A percentile compares a stretch with the other conserved stretches of the same genome.
Conservation (phyloP, 805 yeast species). For the Zygoascus ofunaensis region DNA sequence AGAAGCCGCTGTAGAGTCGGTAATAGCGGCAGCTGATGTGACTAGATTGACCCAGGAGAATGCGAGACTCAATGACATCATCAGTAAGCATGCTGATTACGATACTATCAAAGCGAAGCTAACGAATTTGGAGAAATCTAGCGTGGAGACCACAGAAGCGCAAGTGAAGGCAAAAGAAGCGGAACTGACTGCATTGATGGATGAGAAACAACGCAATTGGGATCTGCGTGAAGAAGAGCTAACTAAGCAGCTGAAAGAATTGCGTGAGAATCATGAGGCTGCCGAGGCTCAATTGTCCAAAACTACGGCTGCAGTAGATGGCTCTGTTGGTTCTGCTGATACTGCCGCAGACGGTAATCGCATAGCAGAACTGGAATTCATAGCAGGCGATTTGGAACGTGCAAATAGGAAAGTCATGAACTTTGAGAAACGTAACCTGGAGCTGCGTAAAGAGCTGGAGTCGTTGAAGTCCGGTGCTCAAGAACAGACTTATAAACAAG, state of each 20-base stretch:
- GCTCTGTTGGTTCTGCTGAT: constrained; percentile 13
- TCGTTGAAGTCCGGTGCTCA: constrained; percentile 38
- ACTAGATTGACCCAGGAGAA: constrained; percentile 45
- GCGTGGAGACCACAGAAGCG: constrained; percentile 45
- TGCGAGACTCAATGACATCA: constrained; percentile 37
- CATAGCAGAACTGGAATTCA: constrained; percentile 44
- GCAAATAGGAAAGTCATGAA: constrained; percentile 59
- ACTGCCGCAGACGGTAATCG: constrained; percentile 9
- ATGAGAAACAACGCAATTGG: constrained; percentile 72
- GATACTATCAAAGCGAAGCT: constrained; percentile 61
- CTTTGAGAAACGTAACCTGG: constrained; percentile 70
- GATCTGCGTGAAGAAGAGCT: constrained; percentile 44
- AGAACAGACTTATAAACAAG: constrained; percentile 17
- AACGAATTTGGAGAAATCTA: constrained; percentile 48
- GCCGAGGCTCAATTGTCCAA: constrained; percentile 42
- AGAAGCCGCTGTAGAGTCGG: constrained; percentile 58
- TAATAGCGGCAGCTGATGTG: constrained; percentile 45
- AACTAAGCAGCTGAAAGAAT: constrained; percentile 41
- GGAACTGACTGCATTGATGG: constrained; percentile 56
- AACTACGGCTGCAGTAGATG: constrained; percentile 6
- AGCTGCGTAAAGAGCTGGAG: constrained; percentile 57
- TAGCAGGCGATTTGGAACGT: constrained; percentile 67
- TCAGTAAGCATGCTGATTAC: constrained; percentile 65
- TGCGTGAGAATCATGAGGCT: constrained; percentile 56
- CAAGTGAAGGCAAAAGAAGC: constrained; percentile 62